Conservation (phyloP, 2,329 filamentous ascomycete species). For the Phoma sp. region DNA sequence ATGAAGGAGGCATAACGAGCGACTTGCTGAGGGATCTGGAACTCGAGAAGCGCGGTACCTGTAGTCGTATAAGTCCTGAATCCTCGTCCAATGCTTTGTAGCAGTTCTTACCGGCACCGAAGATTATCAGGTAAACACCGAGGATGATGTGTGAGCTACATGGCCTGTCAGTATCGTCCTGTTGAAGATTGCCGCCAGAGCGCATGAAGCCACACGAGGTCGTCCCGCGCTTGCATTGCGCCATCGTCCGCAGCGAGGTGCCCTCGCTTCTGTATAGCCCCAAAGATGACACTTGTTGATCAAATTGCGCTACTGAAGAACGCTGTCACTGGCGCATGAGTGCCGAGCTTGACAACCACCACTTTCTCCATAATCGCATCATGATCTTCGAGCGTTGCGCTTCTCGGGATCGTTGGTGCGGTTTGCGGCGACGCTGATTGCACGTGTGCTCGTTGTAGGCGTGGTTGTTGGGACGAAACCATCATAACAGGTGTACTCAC, state of each 20-base stretch:
- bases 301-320: too few relatives aligned
- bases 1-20: slow-evolving; percentile 96
- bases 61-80: slow-evolving; percentile 14
- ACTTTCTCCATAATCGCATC: not conserved
- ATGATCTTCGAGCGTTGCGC: too few relatives aligned
- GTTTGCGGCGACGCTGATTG: not conserved
- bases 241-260: too few relatives aligned
- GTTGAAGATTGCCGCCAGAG: not conserved
- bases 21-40: slow-evolving; percentile 92
- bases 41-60: slow-evolving; percentile 75
- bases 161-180: slow-evolving; percentile 27
- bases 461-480: slow-evolving; percentile 5
- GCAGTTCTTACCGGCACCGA: slow-evolving; percentile 75
- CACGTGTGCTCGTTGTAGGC: slow-evolving; percentile 1
- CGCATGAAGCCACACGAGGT: not conserved
- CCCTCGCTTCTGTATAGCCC: not conserved
- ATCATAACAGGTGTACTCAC: slow-evolving; percentile 36
- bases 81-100: not conserved
- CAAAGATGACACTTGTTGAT: not conserved
- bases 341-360: not conserved
- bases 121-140: slow-evolving; percentile 86
- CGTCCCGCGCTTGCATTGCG: not conserved
- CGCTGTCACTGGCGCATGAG: not conserved
- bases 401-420: not conserved
- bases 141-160: slow-evolving; percentile 75